A percentile compares a stretch with the other conserved stretches of the same genome.
Conservation (phyloP, 768 basidiomycete genomes). For the Leccinum arenicola region DNA sequence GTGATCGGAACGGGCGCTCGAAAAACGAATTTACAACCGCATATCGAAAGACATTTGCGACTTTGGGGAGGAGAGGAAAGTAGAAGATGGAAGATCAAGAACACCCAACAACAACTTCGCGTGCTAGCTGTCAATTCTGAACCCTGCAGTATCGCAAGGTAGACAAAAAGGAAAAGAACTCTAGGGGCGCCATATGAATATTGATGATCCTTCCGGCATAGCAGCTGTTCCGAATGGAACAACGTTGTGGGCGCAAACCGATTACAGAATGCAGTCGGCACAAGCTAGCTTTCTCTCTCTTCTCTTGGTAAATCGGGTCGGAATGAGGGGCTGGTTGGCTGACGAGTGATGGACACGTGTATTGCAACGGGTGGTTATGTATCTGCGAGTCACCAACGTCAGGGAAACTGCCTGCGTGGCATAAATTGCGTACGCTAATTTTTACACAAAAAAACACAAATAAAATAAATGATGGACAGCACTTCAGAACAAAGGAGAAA, state of each 20-base stretch:
- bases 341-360: conserved; percentile 10
- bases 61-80: background rate
- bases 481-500: background rate
- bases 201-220: conserved; percentile 20
- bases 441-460: background rate
- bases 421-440: background rate
- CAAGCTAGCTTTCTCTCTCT: background rate
- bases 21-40: background rate
- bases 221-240: conserved; percentile 2
- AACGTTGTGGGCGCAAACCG: conserved; percentile 7
- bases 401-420: background rate
- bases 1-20: background rate
- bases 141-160: background rate
- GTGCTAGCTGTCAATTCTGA: background rate
- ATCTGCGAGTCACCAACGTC: background rate
- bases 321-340: background rate
- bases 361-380: background rate
- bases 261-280: conserved; percentile 4
- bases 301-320: background rate
- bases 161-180: background rate
- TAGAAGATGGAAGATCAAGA: background rate
- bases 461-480: background rate
- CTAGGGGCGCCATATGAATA: background rate
- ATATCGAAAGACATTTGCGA: background rate
- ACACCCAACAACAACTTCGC: background rate